Base-by-base conservation (phyloP, 768 basidiomycete genomes). In the Tricholoma sp. region DNA sequence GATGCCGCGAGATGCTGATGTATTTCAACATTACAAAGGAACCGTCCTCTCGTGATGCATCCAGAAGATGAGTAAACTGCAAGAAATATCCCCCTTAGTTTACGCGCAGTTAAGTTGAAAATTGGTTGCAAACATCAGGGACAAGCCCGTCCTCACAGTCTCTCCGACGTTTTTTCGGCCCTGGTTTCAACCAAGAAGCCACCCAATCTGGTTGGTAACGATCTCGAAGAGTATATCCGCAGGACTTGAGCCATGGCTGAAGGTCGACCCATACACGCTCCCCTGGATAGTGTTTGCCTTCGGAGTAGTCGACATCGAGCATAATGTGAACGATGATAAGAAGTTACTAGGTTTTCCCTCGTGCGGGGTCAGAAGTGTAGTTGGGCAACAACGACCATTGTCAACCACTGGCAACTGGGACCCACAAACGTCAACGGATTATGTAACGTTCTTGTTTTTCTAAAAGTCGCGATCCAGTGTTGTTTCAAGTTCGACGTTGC, bases 21-120 rank as follows among this genome's bases (percentile, higher is more conserved):
- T 55, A n/a, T 55, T 76, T 76, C 14, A 76, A 54, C 0, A 34
- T 45, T n/a, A 75, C 67, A 12, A 35, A 60, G 1, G 29, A 19
- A 0, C 67, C 69, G 56, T 76, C 74, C 5, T 9, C 41, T 31
- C 72, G 71, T 1, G 58, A 67, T 0, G 60, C 76, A 58, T 74
- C 75, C 14, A 74, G n/a, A 2, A 18, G 34, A 21, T 37, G 19
- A 21, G 14, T 52, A 10, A 37, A 34, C 24, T 21, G 37, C 11
- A 24, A 34, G 12, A 31, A 24, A 16, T 18, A 12, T 6, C 27
- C 10, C 14, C 8, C 21, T 29, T 8, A 19, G 39, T 39, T 29
- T 11, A 27, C 34, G 18, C 18, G 10, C 14, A 22, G 2, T 22
- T 27, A 7, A 16, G n/a, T 19, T 29, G 29, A 29, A 29, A 29